These are phyloP conservation scores for Debaryomycetaceae sp. DNA, from an alignment of 1,139 yeast genomes.

Conservation along the genomic window DNA sequence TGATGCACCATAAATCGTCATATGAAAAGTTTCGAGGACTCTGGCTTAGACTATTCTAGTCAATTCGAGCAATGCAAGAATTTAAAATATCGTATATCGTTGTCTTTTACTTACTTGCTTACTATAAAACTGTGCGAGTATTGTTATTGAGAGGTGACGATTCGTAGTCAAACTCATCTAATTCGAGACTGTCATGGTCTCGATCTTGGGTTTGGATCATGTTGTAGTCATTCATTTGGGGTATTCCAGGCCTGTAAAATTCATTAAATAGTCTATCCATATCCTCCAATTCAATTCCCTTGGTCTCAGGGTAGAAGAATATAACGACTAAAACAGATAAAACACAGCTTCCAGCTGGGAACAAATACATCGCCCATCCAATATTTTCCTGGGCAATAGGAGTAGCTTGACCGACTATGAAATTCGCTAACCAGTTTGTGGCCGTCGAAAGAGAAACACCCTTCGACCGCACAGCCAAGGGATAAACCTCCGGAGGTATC, in stretches of 20 bases:
- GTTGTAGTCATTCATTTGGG: conserved; percentile 18
- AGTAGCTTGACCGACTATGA: conserved; percentile 52
- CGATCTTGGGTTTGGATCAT: conserved; percentile 6
- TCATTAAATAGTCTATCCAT: conserved; percentile 82
- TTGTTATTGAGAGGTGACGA: not conserved
- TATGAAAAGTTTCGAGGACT: too few species aligned
- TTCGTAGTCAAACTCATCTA: conserved; percentile 18
- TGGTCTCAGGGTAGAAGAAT: conserved; percentile 80
- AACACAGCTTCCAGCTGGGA: conserved; percentile 47
- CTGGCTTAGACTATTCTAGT: too few species aligned
- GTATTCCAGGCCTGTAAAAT: conserved; percentile 16
- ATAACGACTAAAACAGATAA: conserved; percentile 52
- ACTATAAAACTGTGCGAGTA: conserved; percentile 1
- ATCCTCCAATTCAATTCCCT: conserved; percentile 83
- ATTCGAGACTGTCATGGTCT: conserved; percentile 13
- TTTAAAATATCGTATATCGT: too few species aligned
- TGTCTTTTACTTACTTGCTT: not conserved
- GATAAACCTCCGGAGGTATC: conserved; percentile 53
- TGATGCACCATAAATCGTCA: too few species aligned
- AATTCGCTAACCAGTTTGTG: conserved; percentile 54
- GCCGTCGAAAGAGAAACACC: conserved; percentile 55
- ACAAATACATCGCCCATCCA: conserved; percentile 48
- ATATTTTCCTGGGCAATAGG: conserved; percentile 47
- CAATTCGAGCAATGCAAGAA: too few species aligned
- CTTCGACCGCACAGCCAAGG: conserved; percentile 51